Evolutionary conservation across 495 filamentous ascomycete genomes (phyloP).

Genomic region (Tetracladium marchalianum): DNA sequence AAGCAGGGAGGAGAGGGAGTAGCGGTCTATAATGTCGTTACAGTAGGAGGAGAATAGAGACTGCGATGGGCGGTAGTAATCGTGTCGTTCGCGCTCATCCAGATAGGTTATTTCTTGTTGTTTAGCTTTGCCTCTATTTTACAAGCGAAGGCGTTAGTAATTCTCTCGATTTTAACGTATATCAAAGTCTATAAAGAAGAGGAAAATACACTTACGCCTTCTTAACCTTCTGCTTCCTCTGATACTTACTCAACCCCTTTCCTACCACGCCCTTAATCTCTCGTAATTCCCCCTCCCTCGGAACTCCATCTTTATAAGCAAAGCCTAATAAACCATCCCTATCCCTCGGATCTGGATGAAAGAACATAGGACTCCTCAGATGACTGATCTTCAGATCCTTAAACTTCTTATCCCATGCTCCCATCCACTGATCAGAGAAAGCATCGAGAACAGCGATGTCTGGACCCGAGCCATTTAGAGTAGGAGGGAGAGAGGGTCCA

Average conservation of each 20-base stretch:
- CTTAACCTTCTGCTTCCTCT: constrained; percentile 44
- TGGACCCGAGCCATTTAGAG: constrained; percentile 2
- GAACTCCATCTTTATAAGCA: constrained; percentile 38
- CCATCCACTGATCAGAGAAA: constrained; percentile 42
- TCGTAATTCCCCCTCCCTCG: constrained; percentile 37
- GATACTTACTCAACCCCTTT: constrained; percentile 54
- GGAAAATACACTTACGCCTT: not conserved
- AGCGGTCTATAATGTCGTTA: constrained; percentile 38
- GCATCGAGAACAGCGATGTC: constrained; percentile 42
- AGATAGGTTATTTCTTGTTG: constrained; percentile 28
- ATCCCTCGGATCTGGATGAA: constrained; percentile 55
- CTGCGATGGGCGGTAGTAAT: constrained; percentile 52
- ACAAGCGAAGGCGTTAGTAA: too few species aligned
- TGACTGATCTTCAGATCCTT: constrained; percentile 45
- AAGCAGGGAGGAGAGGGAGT: constrained; percentile 37
- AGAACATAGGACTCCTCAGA: constrained; percentile 58
- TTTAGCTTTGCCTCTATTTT: too few species aligned
- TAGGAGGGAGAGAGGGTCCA: constrained; percentile 11
- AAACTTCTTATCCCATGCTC: constrained; percentile 47
- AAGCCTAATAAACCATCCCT: constrained; percentile 53
- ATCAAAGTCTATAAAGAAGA: too few species aligned
- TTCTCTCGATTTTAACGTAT: too few species aligned
- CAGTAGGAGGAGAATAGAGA: constrained; percentile 49
- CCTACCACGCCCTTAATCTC: constrained; percentile 53
- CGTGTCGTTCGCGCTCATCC: constrained; percentile 54